phyloP scores from a whole-genome alignment of 768 basidiomycete genomes.

The Boletus huronensis region DNA sequence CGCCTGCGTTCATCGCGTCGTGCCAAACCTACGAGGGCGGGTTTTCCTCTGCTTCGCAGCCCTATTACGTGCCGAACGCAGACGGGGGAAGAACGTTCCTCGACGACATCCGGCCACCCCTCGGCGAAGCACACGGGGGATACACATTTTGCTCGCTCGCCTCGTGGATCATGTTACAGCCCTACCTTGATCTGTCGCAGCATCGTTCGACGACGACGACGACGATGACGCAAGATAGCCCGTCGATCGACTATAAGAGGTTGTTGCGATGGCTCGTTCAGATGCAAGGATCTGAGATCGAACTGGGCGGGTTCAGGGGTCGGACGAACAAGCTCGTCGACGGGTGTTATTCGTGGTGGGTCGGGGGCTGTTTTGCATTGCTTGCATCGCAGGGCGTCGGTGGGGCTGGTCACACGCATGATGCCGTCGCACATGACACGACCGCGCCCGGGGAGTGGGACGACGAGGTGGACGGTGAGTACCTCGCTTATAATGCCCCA shows the following conservation, averaged over 20 bases:
- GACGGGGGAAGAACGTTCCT: conserved; percentile 29
- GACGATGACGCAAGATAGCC: conserved; percentile 1
- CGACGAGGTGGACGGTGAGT: conserved; percentile 67
- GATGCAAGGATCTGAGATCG: conserved; percentile 80
- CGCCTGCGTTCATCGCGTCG: conserved; percentile 74
- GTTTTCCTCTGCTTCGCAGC: conserved; percentile 76
- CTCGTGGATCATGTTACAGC: conserved; percentile 73
- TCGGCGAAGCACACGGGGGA: conserved; percentile 97
- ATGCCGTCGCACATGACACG: neutral
- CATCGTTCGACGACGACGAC: neutral
- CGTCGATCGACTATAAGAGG: conserved; percentile 52
- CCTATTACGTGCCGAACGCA: conserved; percentile 47
- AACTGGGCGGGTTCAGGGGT: conserved; percentile 90
- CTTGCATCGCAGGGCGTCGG: conserved; percentile 57
- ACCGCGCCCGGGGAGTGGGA: conserved; percentile 49
- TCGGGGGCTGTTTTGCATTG: conserved; percentile 81
- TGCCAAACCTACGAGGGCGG: conserved; percentile 99
- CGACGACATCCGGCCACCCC: conserved; percentile 57
- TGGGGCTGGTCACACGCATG: conserved; percentile 14
- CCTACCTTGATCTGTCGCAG: conserved; percentile 38
- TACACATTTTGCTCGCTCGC: conserved; percentile 95
- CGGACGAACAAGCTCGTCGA: conserved; percentile 98
- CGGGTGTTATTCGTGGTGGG: conserved; percentile 99
- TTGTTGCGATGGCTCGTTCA: conserved; percentile 78
- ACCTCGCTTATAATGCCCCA: neutral